phyloP scores from a whole-genome alignment of 371 early-diverging fungal species.

The Zychaea mexicana region DNA sequence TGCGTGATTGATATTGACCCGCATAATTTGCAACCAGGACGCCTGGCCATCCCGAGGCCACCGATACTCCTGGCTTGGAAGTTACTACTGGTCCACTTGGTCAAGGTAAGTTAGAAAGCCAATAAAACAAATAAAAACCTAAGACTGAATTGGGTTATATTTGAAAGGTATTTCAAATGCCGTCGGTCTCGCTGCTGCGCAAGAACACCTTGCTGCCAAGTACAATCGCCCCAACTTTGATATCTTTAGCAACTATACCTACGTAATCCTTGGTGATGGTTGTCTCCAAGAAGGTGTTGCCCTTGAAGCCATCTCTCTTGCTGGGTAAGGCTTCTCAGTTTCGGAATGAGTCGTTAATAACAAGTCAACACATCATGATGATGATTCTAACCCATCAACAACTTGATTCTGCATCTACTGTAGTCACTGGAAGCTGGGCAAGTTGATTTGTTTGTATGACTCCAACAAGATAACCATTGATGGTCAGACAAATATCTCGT shows the following conservation, averaged over 20 bases:
- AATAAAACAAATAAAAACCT: no score
- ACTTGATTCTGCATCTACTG: background rate
- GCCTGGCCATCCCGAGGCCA: constrained; percentile 95
- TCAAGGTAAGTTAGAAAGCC: constrained; percentile 69
- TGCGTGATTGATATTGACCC: background rate
- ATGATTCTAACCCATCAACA: no score
- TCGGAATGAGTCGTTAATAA: no score
- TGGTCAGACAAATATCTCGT: constrained; percentile 85
- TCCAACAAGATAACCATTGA: constrained; percentile 97
- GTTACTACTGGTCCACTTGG: constrained; percentile 99
- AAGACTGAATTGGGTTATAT: no score
- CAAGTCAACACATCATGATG: background rate
- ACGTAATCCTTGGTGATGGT: constrained; percentile 95
- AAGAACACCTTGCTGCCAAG: constrained; percentile 86
- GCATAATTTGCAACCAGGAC: constrained; percentile 60
- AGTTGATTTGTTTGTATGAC: constrained; percentile 95
- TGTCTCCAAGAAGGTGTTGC: constrained; percentile 99
- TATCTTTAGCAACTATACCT: constrained; percentile 86
- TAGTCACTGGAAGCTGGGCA: constrained; percentile 91
- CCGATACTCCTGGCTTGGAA: constrained; percentile 90
- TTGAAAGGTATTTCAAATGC: constrained; percentile 80
- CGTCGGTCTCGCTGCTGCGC: constrained; percentile 95
- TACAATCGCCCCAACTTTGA: constrained; percentile 86
- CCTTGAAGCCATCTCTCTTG: constrained; percentile 94
- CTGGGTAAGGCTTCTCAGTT: constrained; percentile 76